Conservation (phyloP, 2,329 filamentous ascomycete genomes). For the Venturiaceae sp. region DNA sequence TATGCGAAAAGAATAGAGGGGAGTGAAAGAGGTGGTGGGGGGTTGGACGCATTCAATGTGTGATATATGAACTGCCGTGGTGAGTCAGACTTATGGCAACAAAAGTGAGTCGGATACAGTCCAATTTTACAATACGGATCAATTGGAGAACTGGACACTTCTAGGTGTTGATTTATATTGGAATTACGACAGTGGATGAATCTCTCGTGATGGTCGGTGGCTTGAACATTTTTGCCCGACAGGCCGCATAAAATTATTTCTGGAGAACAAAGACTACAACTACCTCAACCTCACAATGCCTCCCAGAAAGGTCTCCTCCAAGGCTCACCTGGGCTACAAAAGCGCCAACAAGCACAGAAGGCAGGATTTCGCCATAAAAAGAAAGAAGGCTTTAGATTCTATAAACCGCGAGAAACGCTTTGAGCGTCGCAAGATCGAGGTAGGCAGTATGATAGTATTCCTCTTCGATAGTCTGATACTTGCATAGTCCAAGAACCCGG, state of each 20-base stretch:
- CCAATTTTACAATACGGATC: not conserved
- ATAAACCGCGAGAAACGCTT: slow-evolving; percentile 68
- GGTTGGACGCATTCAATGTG: not conserved
- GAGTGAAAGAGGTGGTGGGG: not conserved
- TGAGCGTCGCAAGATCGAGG: slow-evolving; percentile 57
- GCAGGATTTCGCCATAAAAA: slow-evolving; percentile 66
- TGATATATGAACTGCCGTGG: not conserved
- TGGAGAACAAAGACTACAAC: not conserved
- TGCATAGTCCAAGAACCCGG: slow-evolving; percentile 63
- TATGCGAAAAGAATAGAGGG: not conserved
- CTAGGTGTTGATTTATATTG: not conserved
- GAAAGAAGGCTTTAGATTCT: slow-evolving; percentile 68
- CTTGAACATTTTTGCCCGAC: not conserved
- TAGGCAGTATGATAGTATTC: not conserved
- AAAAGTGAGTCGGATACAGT: not conserved
- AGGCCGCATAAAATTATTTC: not conserved
- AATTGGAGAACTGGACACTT: not conserved
- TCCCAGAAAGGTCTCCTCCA: slow-evolving; percentile 27
- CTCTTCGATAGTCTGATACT: not conserved
- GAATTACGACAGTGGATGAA: not conserved
- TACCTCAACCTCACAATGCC: slow-evolving; percentile 36
- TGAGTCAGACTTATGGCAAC: not conserved
- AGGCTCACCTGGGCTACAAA: slow-evolving; percentile 40
- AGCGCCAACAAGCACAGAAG: slow-evolving; percentile 71
- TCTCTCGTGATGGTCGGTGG: not conserved